phyloP scores from a whole-genome alignment of 352 stramenopile genomes.

The Phytopythium kandeliae region DNA sequence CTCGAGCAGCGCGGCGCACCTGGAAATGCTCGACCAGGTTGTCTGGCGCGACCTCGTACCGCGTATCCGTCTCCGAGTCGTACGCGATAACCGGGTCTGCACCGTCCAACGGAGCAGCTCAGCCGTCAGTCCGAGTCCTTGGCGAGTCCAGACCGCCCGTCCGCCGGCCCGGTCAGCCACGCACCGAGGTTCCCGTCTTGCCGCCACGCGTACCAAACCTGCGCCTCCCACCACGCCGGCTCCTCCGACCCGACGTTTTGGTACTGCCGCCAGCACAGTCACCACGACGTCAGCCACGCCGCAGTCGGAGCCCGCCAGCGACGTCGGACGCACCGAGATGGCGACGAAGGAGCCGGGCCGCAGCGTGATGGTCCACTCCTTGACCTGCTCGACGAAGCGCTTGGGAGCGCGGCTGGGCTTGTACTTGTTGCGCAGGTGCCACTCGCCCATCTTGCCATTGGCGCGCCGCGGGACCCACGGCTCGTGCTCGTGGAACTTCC shows the following conservation, averaged over 20 bases:
- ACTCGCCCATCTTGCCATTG: conserved; percentile 80
- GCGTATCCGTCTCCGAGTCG: conserved; percentile 33
- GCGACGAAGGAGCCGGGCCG: conserved; percentile 51
- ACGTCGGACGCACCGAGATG: conserved; percentile 62
- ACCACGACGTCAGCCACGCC: neutral
- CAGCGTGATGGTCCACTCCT: conserved; percentile 48
- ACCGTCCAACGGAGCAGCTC: no score
- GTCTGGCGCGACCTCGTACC: conserved; percentile 34
- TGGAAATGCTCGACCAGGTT: conserved; percentile 52
- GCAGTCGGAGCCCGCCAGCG: no score
- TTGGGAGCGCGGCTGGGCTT: conserved; percentile 34
- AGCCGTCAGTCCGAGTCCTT: no score
- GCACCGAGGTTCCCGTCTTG: conserved; percentile 54
- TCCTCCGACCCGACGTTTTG: conserved; percentile 58
- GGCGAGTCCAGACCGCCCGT: no score
- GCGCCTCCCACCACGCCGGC: conserved; percentile 72
- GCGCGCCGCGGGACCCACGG: conserved; percentile 44
- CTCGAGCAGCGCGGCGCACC: conserved; percentile 10
- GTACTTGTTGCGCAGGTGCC: conserved; percentile 52
- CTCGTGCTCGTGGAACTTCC: conserved; percentile 61
- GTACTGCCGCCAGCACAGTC: conserved; percentile 32
- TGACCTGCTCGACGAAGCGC: conserved; percentile 46
- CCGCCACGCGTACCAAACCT: conserved; percentile 82
- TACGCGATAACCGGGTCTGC: conserved; percentile 50
- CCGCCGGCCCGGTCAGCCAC: no score